phyloP scores from a whole-genome alignment of 2,329 filamentous ascomycete species.

The Aspergillus terreus region DNA sequence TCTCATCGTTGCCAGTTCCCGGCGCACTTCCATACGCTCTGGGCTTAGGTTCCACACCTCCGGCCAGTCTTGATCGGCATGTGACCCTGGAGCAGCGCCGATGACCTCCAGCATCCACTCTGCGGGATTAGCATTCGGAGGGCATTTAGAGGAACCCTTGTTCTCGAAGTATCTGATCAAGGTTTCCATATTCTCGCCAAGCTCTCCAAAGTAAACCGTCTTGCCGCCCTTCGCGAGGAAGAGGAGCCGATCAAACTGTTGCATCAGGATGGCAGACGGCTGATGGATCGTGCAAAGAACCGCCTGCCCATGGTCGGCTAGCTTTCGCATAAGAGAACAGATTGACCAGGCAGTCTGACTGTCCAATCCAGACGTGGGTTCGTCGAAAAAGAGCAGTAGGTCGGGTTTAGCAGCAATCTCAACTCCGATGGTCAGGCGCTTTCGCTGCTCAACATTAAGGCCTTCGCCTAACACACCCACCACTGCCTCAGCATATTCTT shows the following conservation, averaged over 20 bases:
- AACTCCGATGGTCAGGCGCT: constrained; percentile 83
- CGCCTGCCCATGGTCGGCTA: constrained; percentile 84
- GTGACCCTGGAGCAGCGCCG: constrained; percentile 57
- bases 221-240: constrained; percentile 61
- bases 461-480: constrained; percentile 83
- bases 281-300: constrained; percentile 94
- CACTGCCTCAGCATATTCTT: constrained; percentile 80
- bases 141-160: constrained; percentile 59
- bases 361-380: constrained; percentile 88
- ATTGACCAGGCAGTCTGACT: constrained; percentile 91
- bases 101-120: constrained; percentile 59
- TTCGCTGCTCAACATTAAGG: constrained; percentile 59
- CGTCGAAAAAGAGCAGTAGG: constrained; percentile 83
- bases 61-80: constrained; percentile 60
- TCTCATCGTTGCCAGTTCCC: constrained; percentile 44
- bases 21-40: constrained; percentile 48
- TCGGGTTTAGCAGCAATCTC: constrained; percentile 88
- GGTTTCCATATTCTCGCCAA: constrained; percentile 54
- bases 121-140: constrained; percentile 63
- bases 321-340: constrained; percentile 76
- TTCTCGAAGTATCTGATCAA: constrained; percentile 61
- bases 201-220: constrained; percentile 65
- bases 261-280: constrained; percentile 85
- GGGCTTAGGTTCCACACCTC: constrained; percentile 57
- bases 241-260: constrained; percentile 66